Base-by-base conservation (phyloP, 352 stramenopile genomes). In the Phytophthora tubulina region DNA sequence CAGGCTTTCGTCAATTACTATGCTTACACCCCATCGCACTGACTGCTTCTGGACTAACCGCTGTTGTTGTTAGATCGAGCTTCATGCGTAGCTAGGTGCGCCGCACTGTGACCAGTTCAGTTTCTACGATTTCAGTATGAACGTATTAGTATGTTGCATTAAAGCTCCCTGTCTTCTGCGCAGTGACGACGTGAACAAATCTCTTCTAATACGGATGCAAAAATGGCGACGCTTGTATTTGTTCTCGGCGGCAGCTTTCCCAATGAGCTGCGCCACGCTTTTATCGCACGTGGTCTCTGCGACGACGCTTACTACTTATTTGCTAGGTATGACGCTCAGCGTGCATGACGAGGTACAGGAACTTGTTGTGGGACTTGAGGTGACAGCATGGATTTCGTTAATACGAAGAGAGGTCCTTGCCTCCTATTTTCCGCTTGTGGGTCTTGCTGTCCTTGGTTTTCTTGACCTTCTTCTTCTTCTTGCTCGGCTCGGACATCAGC, bases 391-490 rank as follows among this genome's bases (percentile, higher is more conserved):
- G 30, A 32, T 32, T 32, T 17, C 14, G 14, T 30, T 70, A 67
- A 32, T 71, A 21, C 17, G 46, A 62, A 2, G 61, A 27, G 11
- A 63, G 42, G 6, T 73, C 63, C 46, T 59, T 67, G 41, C 31
- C 62, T 41, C 75, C 65, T 46, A 58, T 39, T 35, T 77, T 81
- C 46, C 45, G 36, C 35, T 76, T 72, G 30, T 30, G 49, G 0
- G 32, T 39, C 15, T 70, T 70, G 7, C 50, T 45, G 33, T 73
- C 45, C 51, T 21, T 66, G 38, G 6, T 59, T 27, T 69, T 73
- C 50, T 78, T 75, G 15, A 50, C n/a, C 21, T 73, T 63, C 2
- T 69, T 67, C 30, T 66, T 67, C 51, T 79, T 69, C 27, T 70
- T 67, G 31, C 41, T 70, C 7, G 70, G 42, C 61, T 51, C 65